A percentile compares a stretch with the other conserved stretches of the same genome.
phyloP scores from a whole-genome alignment of 441 rosid species.

The Syzygium syzygioides region DNA sequence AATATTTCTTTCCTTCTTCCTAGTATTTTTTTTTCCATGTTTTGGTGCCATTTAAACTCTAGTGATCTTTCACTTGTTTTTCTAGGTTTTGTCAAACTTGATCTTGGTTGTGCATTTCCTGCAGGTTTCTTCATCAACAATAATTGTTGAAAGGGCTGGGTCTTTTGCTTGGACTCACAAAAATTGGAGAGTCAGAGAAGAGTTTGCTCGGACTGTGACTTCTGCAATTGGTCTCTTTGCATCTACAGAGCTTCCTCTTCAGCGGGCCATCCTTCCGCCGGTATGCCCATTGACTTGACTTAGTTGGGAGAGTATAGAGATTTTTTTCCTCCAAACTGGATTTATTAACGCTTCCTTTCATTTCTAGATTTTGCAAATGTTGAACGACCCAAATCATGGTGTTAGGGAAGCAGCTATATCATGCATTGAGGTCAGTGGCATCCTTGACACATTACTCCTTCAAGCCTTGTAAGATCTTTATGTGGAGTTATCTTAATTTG shows the following conservation, averaged over 20 bases:
- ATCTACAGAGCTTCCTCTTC: slow-evolving; percentile 97
- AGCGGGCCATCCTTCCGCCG: slow-evolving; percentile 92
- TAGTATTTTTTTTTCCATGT: background rate
- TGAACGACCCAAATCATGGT: slow-evolving; percentile 78
- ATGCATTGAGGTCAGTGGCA: slow-evolving; percentile 79
- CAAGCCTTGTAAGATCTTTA: background rate
- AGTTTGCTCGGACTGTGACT: slow-evolving; percentile 95
- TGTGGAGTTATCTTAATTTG: background rate
- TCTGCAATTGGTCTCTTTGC: slow-evolving; percentile 92
- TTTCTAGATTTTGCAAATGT: slow-evolving; percentile 85
- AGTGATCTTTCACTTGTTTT: background rate
- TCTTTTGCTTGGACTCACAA: slow-evolving; percentile 91
- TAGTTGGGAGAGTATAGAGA: background rate
- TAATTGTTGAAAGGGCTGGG: slow-evolving; percentile 97
- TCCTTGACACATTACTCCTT: background rate
- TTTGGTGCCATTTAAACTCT: background rate
- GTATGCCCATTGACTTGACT: slow-evolving; percentile 34
- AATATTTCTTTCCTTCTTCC: background rate
- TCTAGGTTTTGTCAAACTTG: background rate
- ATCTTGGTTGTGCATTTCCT: background rate
- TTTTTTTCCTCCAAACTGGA: background rate
- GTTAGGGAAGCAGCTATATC: slow-evolving; percentile 91
- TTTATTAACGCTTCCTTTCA: background rate
- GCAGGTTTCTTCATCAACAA: slow-evolving; percentile 97
- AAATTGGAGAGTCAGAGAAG: slow-evolving; percentile 96